Evolutionary conservation across 495 filamentous ascomycete genomes (phyloP), one percentile per base, ranked within the genome.

Genomic region (Bombardia bombarda): DNA sequence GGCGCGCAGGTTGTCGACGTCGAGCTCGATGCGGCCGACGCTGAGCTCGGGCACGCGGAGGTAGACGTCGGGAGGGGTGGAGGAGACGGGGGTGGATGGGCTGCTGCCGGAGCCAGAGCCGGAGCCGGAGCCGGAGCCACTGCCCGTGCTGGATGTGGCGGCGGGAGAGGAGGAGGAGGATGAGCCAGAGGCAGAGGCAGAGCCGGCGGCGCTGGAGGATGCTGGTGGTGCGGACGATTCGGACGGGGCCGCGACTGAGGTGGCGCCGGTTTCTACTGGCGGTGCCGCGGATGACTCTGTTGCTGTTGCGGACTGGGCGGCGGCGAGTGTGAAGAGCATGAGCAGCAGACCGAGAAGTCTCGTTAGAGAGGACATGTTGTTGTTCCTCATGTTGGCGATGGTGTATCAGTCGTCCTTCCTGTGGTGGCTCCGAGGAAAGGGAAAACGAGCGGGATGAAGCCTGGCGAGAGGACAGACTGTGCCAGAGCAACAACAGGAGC

Each of bases 1-100:
- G 3, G 73, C 74, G 43, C 64, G 58, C 7, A 76, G 53, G 50
- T 76, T 65, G 41, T 77, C 70, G 9, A 77, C 70, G 48, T 70
- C 66, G 0, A 79, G 66, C 54, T 78, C 72, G 44, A 79, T 79
- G 19, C 65, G 58, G 20, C 68, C 68, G 12, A 79, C 74, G 20
- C 65, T 67, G 4, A 79, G 63, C 16, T 69, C 63, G 12, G 75
- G 75, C 4, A 78, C 67, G 40, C 68, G 69, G 35, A 79, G 65
- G 20, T 61, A 58, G 20, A 79, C 75, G 54, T 79, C 75, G 4
- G 75, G 74, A 2, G 70, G 63, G 32, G 41, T 46, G 2, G 38
- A 26, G 12, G 53, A 46, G 31, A 41, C 46, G 1, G 33, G 19
- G 16, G 52, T 44, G 12, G 48, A 38, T 2, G 51, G 38, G 33